These are phyloP conservation scores for Trichoderma pleuroti DNA, from an alignment of 2,329 filamentous ascomycete genomes.

Conservation along the genomic window DNA sequence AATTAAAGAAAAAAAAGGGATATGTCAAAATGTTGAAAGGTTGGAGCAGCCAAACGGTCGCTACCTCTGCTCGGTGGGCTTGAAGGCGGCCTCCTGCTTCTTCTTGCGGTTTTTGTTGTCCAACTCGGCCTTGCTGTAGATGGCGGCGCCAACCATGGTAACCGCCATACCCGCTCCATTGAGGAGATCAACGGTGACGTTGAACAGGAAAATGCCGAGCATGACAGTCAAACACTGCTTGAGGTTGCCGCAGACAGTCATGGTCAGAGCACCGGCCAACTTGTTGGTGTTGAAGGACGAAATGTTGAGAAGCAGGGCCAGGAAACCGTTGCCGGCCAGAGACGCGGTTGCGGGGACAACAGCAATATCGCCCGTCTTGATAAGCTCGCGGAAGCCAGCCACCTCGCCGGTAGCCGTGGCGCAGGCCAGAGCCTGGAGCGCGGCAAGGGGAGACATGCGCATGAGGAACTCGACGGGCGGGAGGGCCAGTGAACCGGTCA, in stretches of 20 bases:
- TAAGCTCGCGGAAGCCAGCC: conserved; percentile 36
- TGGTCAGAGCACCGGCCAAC: conserved; percentile 54
- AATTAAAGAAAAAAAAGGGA: conserved; percentile 10
- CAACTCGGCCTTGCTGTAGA: conserved; percentile 57
- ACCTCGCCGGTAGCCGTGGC: conserved; percentile 53
- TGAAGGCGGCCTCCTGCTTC: conserved; percentile 33
- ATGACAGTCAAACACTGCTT: conserved; percentile 57
- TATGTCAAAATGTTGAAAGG: conserved; percentile 19
- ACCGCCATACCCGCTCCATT: conserved; percentile 56
- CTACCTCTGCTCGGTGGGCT: conserved; percentile 36
- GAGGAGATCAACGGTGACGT: conserved; percentile 46
- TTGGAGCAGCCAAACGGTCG: background rate
- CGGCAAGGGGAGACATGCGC: conserved; percentile 60
- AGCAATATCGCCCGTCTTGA: conserved; percentile 35
- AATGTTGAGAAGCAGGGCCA: conserved; percentile 55
- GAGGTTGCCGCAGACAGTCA: conserved; percentile 57
- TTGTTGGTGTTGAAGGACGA: conserved; percentile 58
- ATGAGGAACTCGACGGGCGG: conserved; percentile 59
- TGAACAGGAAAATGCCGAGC: conserved; percentile 51
- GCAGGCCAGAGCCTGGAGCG: conserved; percentile 51
- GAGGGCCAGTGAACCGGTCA: conserved; percentile 57
- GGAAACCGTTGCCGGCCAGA: conserved; percentile 49
- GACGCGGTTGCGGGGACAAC: conserved; percentile 38
- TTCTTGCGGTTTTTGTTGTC: conserved; percentile 47
- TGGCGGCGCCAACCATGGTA: conserved; percentile 52